Conservation (phyloP, 441 rosid species). For the Manihot esculenta region DNA sequence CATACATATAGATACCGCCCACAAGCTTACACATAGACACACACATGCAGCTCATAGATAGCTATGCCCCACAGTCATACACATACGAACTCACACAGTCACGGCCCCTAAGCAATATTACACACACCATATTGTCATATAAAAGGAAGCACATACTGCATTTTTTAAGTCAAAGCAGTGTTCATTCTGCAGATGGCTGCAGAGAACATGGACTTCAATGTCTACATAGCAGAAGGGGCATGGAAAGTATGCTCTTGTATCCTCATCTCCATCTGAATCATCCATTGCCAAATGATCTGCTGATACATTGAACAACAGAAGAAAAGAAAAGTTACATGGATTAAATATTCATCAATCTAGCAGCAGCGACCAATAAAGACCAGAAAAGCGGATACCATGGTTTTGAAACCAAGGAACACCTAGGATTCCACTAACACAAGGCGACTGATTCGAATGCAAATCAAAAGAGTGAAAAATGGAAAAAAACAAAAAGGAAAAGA, state of each 20-base stretch:
- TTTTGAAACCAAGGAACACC: background rate
- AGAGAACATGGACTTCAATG: conserved; percentile 42
- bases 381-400: background rate
- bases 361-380: background rate
- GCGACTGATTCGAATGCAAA: background rate
- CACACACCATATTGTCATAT: background rate
- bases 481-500: background rate
- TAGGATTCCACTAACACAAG: background rate
- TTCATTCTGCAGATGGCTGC: conserved; percentile 56
- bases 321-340: background rate
- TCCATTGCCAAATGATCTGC: conserved; percentile 41
- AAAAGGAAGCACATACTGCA: conserved; percentile 43
- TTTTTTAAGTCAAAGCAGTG: conserved; percentile 64
- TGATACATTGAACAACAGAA: conserved; percentile 13
- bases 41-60: too few species aligned
- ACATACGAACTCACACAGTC: too few species aligned
- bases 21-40: too few species aligned
- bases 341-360: conserved; percentile 10
- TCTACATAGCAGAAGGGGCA: conserved; percentile 67
- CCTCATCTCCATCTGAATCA: conserved; percentile 56
- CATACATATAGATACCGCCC: too few species aligned
- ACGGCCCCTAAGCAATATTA: too few species aligned
- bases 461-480: background rate
- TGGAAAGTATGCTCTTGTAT: conserved; percentile 48
- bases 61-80: too few species aligned